Evolutionary conservation across 1,284 basidiomycete genomes (phyloP), one percentile per base, ranked within the genome.

Genomic region (Volvariella volvacea): DNA sequence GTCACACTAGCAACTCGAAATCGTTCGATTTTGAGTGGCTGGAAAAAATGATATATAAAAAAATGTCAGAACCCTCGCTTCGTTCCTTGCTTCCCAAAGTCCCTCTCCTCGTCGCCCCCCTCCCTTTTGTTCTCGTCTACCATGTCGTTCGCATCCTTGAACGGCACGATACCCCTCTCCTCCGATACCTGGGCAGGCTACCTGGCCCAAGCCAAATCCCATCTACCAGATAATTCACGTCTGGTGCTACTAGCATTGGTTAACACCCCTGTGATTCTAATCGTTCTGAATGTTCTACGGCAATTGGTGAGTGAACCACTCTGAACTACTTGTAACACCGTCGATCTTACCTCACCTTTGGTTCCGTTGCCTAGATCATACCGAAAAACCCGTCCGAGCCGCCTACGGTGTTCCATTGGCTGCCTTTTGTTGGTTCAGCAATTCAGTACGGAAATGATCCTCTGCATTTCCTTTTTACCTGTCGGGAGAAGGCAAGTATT

Each of bases 361-460:
- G n/a, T n/a, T 22, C 7, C 37, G 7, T 22, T 25, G 6, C 14
- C 14, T 39, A 69, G 67, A 38, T 78, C 42, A 56, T 73, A 14
- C 82, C 83, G 14, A 63, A 68, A 44, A 75, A 76, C 55, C 68
- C 76, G 8, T 72, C 73, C 16, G 66, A 76, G 28, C 90, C 90
- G 1, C 90, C 89, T 1, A 65, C 82, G 10, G 86, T 92, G 14
- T 93, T 92, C 66, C 85, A 92, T 64, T 84, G 78, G 71, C 67
- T 92, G 34, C 90, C 90, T 2, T 70, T 84, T 57, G 70, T 93
- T 53, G 90, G 90, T 22, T 88, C 84, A 20, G 85, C 88, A 1
- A 74, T 78, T 28, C 63, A 71, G 41, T 92, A 92, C 56, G 90
- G 90, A 33, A 82, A 86, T 60, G 84, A 92, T 62, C 90, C 90